Evolutionary conservation across 306 rosid species (phyloP), one percentile per base, ranked within the genome.

Genomic region (Inga laurina): DNA sequence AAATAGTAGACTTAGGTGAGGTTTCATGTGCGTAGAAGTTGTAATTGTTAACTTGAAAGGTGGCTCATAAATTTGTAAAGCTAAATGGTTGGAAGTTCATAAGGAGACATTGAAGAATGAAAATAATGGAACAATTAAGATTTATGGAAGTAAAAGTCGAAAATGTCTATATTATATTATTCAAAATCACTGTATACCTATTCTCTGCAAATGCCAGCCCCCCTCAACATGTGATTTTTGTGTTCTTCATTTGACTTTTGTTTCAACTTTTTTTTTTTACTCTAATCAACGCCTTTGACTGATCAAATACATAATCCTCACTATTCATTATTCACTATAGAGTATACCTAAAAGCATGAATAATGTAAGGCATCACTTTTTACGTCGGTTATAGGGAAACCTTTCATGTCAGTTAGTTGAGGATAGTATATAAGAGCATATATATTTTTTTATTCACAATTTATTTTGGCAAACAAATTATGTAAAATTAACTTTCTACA

Each of bases 61-160:
- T 19, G 16, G 19, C 74, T 78, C 73, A 27, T 73, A 49, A 78
- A 78, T 46, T 44, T 83, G 68, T 45, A 85, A 85, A 81, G 87
- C 48, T 74, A n/a, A 70, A 21, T 43, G 32, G 81, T 52, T 69
- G 32, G 61, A 74, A 66, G 24, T 5, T 27, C 39, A 64, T 62
- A 27, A 11, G 15, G 68, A 65, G 71, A 65, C 71, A 34, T 32
- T 32, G 41, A 14, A 13, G 39, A 32, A 65, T 30, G 39, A 65
- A 8, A 10, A 64, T 15, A 65, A 14, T 32, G n/a, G 5, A 62
- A 62, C 68, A 27, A 24, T 24, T 5, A 4, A 65, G 44, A 27
- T 34, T 64, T 32, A 13, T 65, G 71, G 21, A 32, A 65, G 18
- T 3, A 22, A 2, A 65, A 34, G 44, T 32, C 43, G 4, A 32